Base-by-base conservation (phyloP, 371 early-diverging fungal species). In the Ordospora colligata region DNA sequence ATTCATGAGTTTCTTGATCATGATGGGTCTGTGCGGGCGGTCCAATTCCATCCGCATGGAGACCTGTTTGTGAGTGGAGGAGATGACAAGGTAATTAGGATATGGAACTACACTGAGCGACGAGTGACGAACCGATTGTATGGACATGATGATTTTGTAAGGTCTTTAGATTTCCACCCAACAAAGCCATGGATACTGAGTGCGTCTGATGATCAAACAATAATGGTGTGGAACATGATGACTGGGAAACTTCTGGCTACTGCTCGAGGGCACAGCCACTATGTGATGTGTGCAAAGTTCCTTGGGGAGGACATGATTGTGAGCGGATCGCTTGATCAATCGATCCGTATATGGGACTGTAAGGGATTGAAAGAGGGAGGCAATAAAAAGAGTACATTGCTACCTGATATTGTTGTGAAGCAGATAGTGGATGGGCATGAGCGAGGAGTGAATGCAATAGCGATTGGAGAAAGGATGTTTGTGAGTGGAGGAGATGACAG, bases 151-250 rank as follows among this genome's bases (percentile, higher is more conserved):
- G 99, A 99, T 83, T 99, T 96, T 82, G 90, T 99, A 46, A 91
- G 98, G 74, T 92, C 93, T 8, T 91, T 95, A 5, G 92, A 88
- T 82, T 99, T 99, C 87, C 99, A 99, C 83, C 91, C 92, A 78
- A 96, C 94, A 83, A 88, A 90, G 76, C 97, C 99, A 37, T 99
- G 95, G 95, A 92, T 99, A 73, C 86, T 97, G 67, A 90, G 89
- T 72, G 90, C 93, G 42, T 93, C 94, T 17, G 99, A 99, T 81
- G 99, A 99, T 83, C 94, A 95, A 83, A 96, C 97, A 17, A 93
- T 97, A 76, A 91, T 95, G 73, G 92, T 98, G 70, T 97, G 95
- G 95, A 96, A 98, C 87, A 96, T 96, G 93, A 95, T 96, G 85
- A 93, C 94, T n/a, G 87, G 95, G 67, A 91, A 90, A 83, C 93